These are phyloP conservation scores for Phytophthora ramorum DNA, from an alignment of 352 stramenopile species.

Conservation along the genomic window DNA sequence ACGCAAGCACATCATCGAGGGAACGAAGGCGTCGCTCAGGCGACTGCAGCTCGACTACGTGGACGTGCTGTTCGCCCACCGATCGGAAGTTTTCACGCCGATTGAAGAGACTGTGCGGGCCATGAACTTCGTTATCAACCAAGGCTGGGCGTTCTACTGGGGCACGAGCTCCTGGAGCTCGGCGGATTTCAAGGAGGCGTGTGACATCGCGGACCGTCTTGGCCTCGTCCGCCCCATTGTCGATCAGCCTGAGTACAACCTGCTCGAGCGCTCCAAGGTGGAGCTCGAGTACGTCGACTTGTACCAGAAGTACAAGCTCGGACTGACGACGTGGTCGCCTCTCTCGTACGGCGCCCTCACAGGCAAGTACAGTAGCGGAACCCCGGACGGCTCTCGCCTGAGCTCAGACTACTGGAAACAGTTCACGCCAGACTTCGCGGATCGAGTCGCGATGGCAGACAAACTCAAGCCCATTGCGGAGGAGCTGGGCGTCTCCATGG, in stretches of 20 bases:
- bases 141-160: slow-evolving; percentile 55
- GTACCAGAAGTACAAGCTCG: slow-evolving; percentile 69
- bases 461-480: slow-evolving; percentile 46
- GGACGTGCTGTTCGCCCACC: slow-evolving; percentile 50
- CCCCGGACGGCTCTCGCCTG: slow-evolving; percentile 50
- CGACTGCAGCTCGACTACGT: slow-evolving; percentile 54
- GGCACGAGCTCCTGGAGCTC: slow-evolving; percentile 55
- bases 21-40: slow-evolving; percentile 47
- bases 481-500: slow-evolving; percentile 46
- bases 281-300: slow-evolving; percentile 24
- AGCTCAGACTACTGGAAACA: background rate
- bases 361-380: slow-evolving; percentile 74
- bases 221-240: slow-evolving; percentile 41
- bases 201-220: slow-evolving; percentile 47
- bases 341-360: slow-evolving; percentile 64
- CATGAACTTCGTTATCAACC: slow-evolving; percentile 36
- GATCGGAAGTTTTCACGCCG: slow-evolving; percentile 37
- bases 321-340: slow-evolving; percentile 71
- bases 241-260: slow-evolving; percentile 60
- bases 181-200: slow-evolving; percentile 52
- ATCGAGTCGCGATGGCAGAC: slow-evolving; percentile 32
- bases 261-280: slow-evolving; percentile 49
- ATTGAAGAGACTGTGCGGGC: slow-evolving; percentile 24
- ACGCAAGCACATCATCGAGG: slow-evolving; percentile 60
- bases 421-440: slow-evolving; percentile 19